phyloP scores from a whole-genome alignment of 805 yeast species.

The Wickerhamomyces mucosus region DNA sequence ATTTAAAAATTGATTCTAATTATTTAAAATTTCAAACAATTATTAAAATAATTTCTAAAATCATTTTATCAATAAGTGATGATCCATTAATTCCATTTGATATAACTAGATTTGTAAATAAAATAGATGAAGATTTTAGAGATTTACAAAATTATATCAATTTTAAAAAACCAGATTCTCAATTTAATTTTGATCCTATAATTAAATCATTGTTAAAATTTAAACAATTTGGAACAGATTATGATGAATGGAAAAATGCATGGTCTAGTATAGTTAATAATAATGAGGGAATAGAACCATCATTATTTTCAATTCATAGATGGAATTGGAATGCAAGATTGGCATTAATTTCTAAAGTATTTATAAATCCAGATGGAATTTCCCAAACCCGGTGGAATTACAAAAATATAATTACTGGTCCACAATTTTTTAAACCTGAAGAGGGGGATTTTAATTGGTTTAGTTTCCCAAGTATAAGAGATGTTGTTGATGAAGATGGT shows the following conservation, averaged over 20 bases:
- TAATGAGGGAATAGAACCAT: constrained; percentile 60
- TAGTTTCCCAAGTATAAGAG: constrained; percentile 72
- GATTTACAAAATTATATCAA: constrained; percentile 36
- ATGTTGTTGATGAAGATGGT: constrained; percentile 46
- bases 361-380: constrained; percentile 34
- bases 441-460: constrained; percentile 37
- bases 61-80: constrained; percentile 56
- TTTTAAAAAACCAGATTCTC: constrained; percentile 12
- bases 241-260: constrained; percentile 45
- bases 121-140: constrained; percentile 32
- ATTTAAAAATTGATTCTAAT: constrained; percentile 40
- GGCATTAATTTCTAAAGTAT: constrained; percentile 41
- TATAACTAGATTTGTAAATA: constrained; percentile 35
- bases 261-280: constrained; percentile 52
- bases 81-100: constrained; percentile 70
- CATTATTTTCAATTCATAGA: constrained; percentile 59
- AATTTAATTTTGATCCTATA: constrained; percentile 22
- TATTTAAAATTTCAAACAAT: constrained; percentile 48
- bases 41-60: constrained; percentile 42
- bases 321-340: constrained; percentile 76
- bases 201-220: constrained; percentile 27
- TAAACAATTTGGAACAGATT: constrained; percentile 34
- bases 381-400: constrained; percentile 51
- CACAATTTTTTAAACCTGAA: constrained; percentile 49
- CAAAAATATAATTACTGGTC: constrained; percentile 61